phyloP scores from a whole-genome alignment of 2,329 filamentous ascomycete genomes.

The Coniochaeta prunicola region DNA sequence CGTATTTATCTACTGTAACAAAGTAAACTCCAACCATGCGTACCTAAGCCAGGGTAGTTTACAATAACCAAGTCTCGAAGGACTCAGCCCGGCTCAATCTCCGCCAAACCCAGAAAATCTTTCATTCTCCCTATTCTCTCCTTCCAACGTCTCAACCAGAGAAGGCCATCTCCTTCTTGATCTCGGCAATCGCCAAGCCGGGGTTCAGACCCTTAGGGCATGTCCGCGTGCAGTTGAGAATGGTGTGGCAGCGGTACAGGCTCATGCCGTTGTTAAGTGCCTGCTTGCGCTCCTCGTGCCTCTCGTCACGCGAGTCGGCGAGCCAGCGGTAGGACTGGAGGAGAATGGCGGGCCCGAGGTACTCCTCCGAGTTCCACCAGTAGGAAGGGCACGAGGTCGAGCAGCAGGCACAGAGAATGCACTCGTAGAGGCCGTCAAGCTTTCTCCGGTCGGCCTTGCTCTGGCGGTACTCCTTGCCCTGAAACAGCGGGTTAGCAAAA shows the following conservation, averaged over 20 bases:
- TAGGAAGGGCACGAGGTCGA: slow-evolving; percentile 99
- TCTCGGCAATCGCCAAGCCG: slow-evolving; percentile 89
- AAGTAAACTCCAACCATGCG: slow-evolving; percentile 25
- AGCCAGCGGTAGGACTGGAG: slow-evolving; percentile 98
- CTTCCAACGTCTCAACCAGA: slow-evolving; percentile 17
- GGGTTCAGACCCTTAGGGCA: slow-evolving; percentile 99
- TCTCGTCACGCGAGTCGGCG: slow-evolving; percentile 89
- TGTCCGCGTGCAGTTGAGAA: slow-evolving; percentile 95
- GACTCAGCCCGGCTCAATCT: not conserved
- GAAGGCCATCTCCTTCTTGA: slow-evolving; percentile 92
- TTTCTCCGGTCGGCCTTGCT: slow-evolving; percentile 88
- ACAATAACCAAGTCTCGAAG: slow-evolving; percentile 7
- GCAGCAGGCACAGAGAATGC: slow-evolving; percentile 99
- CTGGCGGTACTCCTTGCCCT: slow-evolving; percentile 92
- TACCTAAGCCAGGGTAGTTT: slow-evolving; percentile 20
- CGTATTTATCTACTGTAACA: slow-evolving; percentile 14
- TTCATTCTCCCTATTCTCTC: not conserved
- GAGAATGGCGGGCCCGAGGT: slow-evolving; percentile 92
- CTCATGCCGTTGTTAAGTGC: slow-evolving; percentile 98
- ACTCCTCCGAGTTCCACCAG: slow-evolving; percentile 99
- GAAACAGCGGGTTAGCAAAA: slow-evolving; percentile 6
- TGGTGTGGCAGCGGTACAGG: slow-evolving; percentile 97
- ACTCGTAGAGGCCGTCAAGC: slow-evolving; percentile 97
- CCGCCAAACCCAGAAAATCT: not conserved
- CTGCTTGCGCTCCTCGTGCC: slow-evolving; percentile 77